These are phyloP conservation scores for Aspergillus unguis DNA, from an alignment of 2,329 filamentous ascomycete species.

Conservation along the genomic window DNA sequence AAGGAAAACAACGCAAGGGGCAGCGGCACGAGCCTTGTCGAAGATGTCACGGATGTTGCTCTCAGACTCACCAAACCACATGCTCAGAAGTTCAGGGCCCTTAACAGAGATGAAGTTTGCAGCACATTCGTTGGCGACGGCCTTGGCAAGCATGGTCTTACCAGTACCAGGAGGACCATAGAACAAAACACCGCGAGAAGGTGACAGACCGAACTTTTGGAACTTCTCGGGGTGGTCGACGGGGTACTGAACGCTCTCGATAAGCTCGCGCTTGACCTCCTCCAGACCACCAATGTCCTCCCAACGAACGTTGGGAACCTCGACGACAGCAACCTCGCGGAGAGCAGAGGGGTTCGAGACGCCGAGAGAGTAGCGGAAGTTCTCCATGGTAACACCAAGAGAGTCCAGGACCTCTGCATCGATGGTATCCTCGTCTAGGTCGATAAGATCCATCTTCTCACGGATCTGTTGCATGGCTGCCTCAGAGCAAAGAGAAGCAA, in stretches of 20 bases:
- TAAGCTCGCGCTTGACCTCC: conserved; percentile 98
- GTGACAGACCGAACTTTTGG: conserved; percentile 98
- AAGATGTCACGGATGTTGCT: conserved; percentile 99
- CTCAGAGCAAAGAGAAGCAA: conserved; percentile 97
- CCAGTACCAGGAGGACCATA: conserved; percentile 98
- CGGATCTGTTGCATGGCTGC: conserved; percentile 99
- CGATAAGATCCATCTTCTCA: conserved; percentile 99
- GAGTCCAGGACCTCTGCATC: conserved; percentile 98
- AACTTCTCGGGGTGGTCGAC: conserved; percentile 99
- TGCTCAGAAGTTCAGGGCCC: conserved; percentile 94
- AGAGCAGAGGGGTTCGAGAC: conserved; percentile 98
- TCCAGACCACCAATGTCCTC: conserved; percentile 99
- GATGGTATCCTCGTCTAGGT: conserved; percentile 97
- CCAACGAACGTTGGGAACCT: conserved; percentile 99
- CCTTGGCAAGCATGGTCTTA: conserved; percentile 99
- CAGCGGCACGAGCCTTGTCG: conserved; percentile 97
- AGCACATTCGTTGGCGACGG: conserved; percentile 97
- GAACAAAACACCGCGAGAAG: conserved; percentile 96
- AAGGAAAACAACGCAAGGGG: conserved; percentile 97
- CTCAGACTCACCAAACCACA: conserved; percentile 99
- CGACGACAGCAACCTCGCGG: conserved; percentile 96
- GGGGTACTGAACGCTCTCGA: conserved; percentile 97
- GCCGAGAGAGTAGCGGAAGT: conserved; percentile 97
- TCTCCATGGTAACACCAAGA: conserved; percentile 98
- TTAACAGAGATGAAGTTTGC: conserved; percentile 99